These are phyloP conservation scores for Phytopythium aichiense DNA, from an alignment of 352 stramenopile genomes.

Conservation along the genomic window DNA sequence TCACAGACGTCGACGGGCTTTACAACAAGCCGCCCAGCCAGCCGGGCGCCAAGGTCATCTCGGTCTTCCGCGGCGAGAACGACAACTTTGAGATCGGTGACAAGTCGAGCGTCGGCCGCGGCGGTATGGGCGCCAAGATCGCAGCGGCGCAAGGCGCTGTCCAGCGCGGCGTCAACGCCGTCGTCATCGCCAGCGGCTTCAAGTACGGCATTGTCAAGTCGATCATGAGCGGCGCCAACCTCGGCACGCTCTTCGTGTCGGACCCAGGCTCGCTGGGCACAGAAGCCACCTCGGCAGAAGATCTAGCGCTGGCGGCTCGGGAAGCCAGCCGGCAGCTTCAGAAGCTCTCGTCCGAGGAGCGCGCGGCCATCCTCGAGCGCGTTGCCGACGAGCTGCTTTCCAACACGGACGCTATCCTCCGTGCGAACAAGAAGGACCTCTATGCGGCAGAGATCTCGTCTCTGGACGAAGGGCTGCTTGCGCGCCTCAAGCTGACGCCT, in stretches of 20 bases:
- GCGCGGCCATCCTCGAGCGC: conserved; percentile 84
- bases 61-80: conserved; percentile 57
- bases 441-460: conserved; percentile 62
- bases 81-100: conserved; percentile 70
- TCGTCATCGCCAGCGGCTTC: conserved; percentile 92
- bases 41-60: conserved; percentile 75
- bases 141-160: conserved; percentile 88
- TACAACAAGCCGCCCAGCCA: conserved; percentile 89
- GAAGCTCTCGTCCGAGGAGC: conserved; percentile 78
- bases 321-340: conserved; percentile 87
- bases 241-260: conserved; percentile 82
- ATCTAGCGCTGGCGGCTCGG: conserved; percentile 82
- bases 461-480: conserved; percentile 64
- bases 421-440: conserved; percentile 93
- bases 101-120: conserved; percentile 83
- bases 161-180: conserved; percentile 83
- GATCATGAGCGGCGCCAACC: conserved; percentile 79
- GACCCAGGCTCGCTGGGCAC: conserved; percentile 43
- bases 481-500: conserved; percentile 85
- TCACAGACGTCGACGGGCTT: conserved; percentile 97
- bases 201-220: conserved; percentile 91
- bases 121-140: conserved; percentile 96
- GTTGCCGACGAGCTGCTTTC: conserved; percentile 86
- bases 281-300: conserved; percentile 48
- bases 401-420: conserved; percentile 82